These are phyloP conservation scores for Syncephalastrum contaminatum DNA, from an alignment of 371 early-diverging fungal species.

Conservation along the genomic window DNA sequence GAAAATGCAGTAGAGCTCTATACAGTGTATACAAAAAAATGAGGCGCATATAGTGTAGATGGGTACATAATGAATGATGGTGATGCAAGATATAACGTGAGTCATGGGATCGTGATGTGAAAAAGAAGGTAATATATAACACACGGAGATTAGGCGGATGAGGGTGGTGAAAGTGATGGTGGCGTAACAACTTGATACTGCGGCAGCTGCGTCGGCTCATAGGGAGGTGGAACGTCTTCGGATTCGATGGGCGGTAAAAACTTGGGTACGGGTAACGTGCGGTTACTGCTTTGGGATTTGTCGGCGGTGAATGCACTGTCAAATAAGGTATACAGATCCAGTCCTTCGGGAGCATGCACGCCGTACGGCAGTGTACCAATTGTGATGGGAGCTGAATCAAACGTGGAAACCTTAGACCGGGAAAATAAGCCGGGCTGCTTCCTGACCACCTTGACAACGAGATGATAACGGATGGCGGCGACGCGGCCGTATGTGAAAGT, in stretches of 20 bases:
- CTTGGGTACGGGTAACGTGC: constrained; percentile 18
- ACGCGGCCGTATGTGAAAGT: constrained; percentile 31
- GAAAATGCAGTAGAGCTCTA: too few species aligned
- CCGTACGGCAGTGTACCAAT: constrained; percentile 37
- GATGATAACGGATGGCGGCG: constrained; percentile 19
- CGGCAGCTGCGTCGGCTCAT: constrained; percentile 46
- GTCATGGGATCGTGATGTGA: too few species aligned
- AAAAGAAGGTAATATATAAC: too few species aligned
- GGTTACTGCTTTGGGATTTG: background rate
- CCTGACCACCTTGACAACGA: constrained; percentile 22
- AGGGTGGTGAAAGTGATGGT: too few species aligned
- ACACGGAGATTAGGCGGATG: too few species aligned
- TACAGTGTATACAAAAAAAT: too few species aligned
- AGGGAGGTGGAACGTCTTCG: constrained; percentile 30
- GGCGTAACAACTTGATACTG: constrained; percentile 49
- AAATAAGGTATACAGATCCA: constrained; percentile 22
- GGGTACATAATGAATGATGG: too few species aligned
- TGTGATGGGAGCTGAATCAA: constrained; percentile 20
- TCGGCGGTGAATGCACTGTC: constrained; percentile 4
- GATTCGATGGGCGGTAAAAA: constrained; percentile 27
- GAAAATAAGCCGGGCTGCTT: constrained; percentile 4
- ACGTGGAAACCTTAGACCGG: constrained; percentile 6
- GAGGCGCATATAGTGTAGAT: too few species aligned
- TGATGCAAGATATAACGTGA: too few species aligned
- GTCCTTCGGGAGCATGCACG: constrained; percentile 26